Conservation (phyloP, 2,329 filamentous ascomycete species). For the Fusarium staphyleae region DNA sequence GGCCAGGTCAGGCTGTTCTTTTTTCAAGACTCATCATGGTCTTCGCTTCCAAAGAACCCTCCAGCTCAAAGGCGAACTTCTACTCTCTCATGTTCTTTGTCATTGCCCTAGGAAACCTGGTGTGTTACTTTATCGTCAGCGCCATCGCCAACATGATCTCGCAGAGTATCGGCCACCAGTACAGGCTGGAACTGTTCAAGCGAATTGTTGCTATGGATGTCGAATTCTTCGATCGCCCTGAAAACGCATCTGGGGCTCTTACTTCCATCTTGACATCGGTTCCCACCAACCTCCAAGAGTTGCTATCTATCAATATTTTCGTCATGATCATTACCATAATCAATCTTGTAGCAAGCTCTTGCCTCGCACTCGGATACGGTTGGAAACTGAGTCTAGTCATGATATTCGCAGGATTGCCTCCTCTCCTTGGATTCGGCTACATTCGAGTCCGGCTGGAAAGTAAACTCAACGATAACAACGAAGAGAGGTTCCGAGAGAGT, state of each 20-base stretch:
- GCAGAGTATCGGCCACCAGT: slow-evolving; percentile 34
- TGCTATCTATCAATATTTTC: slow-evolving; percentile 53
- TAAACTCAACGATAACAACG: slow-evolving; percentile 47
- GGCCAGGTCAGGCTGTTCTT: slow-evolving; percentile 45
- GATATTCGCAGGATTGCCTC: slow-evolving; percentile 51
- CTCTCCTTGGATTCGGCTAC: slow-evolving; percentile 51
- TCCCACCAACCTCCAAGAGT: slow-evolving; percentile 53
- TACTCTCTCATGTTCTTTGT: slow-evolving; percentile 43
- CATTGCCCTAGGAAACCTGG: slow-evolving; percentile 33
- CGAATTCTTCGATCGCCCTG: slow-evolving; percentile 46
- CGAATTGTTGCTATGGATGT: slow-evolving; percentile 51
- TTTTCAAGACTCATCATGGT: slow-evolving; percentile 42
- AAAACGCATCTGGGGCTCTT: slow-evolving; percentile 47
- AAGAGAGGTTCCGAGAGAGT: slow-evolving; percentile 48
- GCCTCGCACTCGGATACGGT: slow-evolving; percentile 50
- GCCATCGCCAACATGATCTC: slow-evolving; percentile 27
- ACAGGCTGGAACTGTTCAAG: slow-evolving; percentile 41
- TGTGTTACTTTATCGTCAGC: slow-evolving; percentile 34
- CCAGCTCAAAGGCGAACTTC: slow-evolving; percentile 46
- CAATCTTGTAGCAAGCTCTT: slow-evolving; percentile 49
- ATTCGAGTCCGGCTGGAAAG: slow-evolving; percentile 53
- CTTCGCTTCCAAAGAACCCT: slow-evolving; percentile 29
- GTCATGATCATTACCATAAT: slow-evolving; percentile 52
- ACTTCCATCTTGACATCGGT: slow-evolving; percentile 42
- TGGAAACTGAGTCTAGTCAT: slow-evolving; percentile 57